Conservation (phyloP, 306 rosid species). For the Quercus agrifolia region DNA sequence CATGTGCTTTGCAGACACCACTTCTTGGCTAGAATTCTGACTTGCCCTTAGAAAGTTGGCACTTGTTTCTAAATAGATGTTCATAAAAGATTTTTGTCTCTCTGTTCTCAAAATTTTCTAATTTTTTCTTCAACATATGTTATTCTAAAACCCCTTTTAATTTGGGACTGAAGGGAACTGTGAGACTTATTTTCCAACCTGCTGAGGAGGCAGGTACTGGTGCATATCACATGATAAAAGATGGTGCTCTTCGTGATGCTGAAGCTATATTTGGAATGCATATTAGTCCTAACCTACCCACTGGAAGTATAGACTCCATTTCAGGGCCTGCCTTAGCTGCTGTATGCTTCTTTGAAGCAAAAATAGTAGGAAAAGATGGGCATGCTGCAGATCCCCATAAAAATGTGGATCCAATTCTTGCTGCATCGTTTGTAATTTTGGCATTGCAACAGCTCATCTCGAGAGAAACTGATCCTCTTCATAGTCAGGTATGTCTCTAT, state of each 20-base stretch:
- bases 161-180: conserved; percentile 62
- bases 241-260: conserved; percentile 54
- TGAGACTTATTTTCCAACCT: conserved; percentile 76
- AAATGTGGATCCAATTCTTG: conserved; percentile 54
- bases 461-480: conserved; percentile 65
- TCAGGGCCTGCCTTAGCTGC: conserved; percentile 61
- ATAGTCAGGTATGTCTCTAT: conserved; percentile 43
- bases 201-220: conserved; percentile 74
- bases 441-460: conserved; percentile 75
- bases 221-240: conserved; percentile 54
- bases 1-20: not conserved
- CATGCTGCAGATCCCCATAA: conserved; percentile 59
- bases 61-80: not conserved
- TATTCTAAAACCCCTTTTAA: not conserved
- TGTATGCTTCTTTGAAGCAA: conserved; percentile 50
- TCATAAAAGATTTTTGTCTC: conserved; percentile 1
- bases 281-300: conserved; percentile 24
- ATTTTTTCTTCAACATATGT: conserved; percentile 4
- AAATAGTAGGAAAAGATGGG: conserved; percentile 56
- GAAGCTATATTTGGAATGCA: conserved; percentile 70
- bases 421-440: conserved; percentile 62
- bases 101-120: conserved; percentile 8
- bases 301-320: conserved; percentile 52
- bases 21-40: not conserved
- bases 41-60: not conserved